Conservation (phyloP, 768 basidiomycete species). For the Tulasnella sp. region DNA sequence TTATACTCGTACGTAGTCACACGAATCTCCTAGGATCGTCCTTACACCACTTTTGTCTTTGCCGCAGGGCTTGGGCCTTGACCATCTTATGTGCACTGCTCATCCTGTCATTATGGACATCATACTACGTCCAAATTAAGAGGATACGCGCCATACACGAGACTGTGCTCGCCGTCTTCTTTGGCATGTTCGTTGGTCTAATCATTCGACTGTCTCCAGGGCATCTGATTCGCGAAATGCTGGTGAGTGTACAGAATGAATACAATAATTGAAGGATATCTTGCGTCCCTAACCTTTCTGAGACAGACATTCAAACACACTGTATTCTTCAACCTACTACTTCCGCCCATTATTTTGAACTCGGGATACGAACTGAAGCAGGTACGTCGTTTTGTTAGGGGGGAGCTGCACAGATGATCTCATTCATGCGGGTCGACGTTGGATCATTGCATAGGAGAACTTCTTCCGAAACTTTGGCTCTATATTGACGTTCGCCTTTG, state of each 20-base stretch:
- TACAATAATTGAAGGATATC: not conserved
- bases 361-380: constrained; percentile 97
- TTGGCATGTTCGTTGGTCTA: constrained; percentile 91
- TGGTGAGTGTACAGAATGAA: constrained; percentile 47
- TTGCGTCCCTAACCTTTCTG: not conserved
- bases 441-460: constrained; percentile 76
- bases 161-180: constrained; percentile 88
- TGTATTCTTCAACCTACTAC: constrained; percentile 93
- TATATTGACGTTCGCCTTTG: constrained; percentile 85
- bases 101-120: constrained; percentile 88
- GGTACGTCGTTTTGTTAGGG: constrained; percentile 33
- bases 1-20: constrained; percentile 15
- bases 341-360: constrained; percentile 96
- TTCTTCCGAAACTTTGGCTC: constrained; percentile 98
- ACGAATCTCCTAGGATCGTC: no score
- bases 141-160: constrained; percentile 92
- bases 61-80: constrained; percentile 75
- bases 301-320: constrained; percentile 89
- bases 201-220: constrained; percentile 84
- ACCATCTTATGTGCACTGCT: constrained; percentile 87
- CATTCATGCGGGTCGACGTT: not conserved
- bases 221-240: constrained; percentile 91
- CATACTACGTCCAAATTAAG: constrained; percentile 96
- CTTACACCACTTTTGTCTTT: not conserved
- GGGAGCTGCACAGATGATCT: not conserved